Base-by-base conservation (phyloP, 225 moss, liverwort and hornwort species). In the Climacium dendroides region DNA sequence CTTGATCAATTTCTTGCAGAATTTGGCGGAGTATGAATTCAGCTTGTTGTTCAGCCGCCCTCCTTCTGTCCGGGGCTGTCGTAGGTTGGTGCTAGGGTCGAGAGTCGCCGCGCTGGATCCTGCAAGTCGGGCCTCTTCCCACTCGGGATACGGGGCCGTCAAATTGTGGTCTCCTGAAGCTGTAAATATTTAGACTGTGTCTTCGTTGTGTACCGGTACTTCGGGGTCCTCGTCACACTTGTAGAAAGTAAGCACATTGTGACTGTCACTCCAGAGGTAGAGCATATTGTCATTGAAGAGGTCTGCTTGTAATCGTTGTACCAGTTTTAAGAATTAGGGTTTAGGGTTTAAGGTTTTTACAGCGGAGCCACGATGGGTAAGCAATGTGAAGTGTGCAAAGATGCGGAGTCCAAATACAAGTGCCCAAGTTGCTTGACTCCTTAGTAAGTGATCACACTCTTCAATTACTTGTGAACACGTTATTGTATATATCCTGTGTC, bases 331-430 rank as follows among this genome's bases (percentile, higher is more conserved):
- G 26, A 61, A 5, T 55, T 64, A 53, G 62, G 81, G 80, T 57
- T 59, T 87, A 80, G 39, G 74, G 54, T 72, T 64, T 87, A 61
- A 53, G 87, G 54, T 64, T 73, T 76, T 11, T 34, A 13, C 79
- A 85, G 48, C 61, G 50, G 22, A 81, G 78, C 35, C 63, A 64
- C 52, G 71, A 93, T 92, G 92, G 92, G 90, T 78, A 92, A 93
- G 71, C 94, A 92, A 76, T 94, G 94, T 85, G 93, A 89, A 73
- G 90, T 94, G 12, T 94, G 94, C 87, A 89, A 92, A 75, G 86
- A 92, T 78, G 92, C 88, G 52, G 93, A 92, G 89, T 94, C 94
- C 64, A 94, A 94, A 62, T 94, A 94, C 89, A 94, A 94, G 85
- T 94, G 94, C 90, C 92, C 94, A 28, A 85, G 75, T 70, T 94